Percentiles rank a stretch among this genome's conserved stretches.
Conservation (phyloP, 2,329 filamentous ascomycete genomes). For the Truncatella angustata region DNA sequence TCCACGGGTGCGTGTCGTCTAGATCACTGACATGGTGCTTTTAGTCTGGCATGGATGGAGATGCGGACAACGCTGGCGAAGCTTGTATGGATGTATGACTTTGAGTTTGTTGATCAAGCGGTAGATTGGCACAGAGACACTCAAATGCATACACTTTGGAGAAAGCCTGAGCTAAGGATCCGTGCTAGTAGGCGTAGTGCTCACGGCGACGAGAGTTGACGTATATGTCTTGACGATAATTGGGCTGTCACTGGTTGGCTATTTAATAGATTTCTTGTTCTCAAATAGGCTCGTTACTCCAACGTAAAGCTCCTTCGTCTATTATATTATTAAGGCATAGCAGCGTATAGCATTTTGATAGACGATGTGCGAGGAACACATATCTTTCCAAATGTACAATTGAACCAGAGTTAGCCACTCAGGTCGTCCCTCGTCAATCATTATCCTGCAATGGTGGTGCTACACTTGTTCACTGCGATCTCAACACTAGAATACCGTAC, state of each 20-base stretch:
- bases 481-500: slow-evolving; percentile 79
- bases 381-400: too few species aligned
- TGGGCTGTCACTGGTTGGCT: too few species aligned
- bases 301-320: too few species aligned
- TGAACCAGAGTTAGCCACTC: too few species aligned
- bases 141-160: slow-evolving; percentile 22
- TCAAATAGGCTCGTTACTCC: too few species aligned
- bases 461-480: background rate
- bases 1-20: background rate
- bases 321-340: too few species aligned
- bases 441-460: background rate
- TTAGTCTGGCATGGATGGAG: slow-evolving; percentile 17
- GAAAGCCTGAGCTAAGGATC: slow-evolving; percentile 16
- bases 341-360: too few species aligned
- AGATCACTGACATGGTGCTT: background rate
- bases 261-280: too few species aligned
- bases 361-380: too few species aligned
- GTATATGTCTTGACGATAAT: too few species aligned
- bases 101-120: slow-evolving; percentile 16
- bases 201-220: background rate
- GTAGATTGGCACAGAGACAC: slow-evolving; percentile 25
- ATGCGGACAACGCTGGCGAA: slow-evolving; percentile 21
- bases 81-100: slow-evolving; percentile 20
- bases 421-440: background rate
- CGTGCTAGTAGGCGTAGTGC: background rate